phyloP scores from a whole-genome alignment of 129 eudicot genomes.

The Heracleum sosnowskyi region DNA sequence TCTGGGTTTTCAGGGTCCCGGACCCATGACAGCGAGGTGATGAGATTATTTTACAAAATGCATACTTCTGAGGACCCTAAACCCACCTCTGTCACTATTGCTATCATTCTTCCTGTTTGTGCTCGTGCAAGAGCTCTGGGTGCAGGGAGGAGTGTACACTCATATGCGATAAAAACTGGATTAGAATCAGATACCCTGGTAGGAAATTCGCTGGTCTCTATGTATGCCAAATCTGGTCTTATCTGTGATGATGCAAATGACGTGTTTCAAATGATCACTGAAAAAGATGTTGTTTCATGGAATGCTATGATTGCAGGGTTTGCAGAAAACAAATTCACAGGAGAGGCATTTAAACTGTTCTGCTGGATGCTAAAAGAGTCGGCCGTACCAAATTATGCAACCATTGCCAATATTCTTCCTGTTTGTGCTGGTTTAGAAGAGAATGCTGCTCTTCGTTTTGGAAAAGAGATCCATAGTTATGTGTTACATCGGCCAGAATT shows the following conservation, averaged over 20 bases:
- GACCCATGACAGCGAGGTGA: conserved; percentile 46
- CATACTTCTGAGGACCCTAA: conserved; percentile 21
- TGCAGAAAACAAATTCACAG: conserved; percentile 49
- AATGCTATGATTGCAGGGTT: conserved; percentile 82
- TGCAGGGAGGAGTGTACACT: conserved; percentile 61
- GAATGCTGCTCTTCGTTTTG: conserved; percentile 26
- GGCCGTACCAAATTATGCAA: conserved; percentile 59
- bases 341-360: conserved; percentile 54
- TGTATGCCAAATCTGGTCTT: conserved; percentile 73
- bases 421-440: conserved; percentile 40
- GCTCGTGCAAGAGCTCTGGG: conserved; percentile 38
- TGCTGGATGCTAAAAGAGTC: conserved; percentile 47
- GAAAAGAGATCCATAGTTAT: conserved; percentile 61
- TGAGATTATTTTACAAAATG: conserved; percentile 41
- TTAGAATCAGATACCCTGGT: conserved; percentile 56
- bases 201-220: conserved; percentile 69
- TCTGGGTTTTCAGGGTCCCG: conserved; percentile 65
- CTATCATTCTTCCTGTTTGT: conserved; percentile 69
- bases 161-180: conserved; percentile 52
- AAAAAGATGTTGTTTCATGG: conserved; percentile 81
- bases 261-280: conserved; percentile 44
- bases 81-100: conserved; percentile 56
- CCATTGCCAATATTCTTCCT: conserved; percentile 63
- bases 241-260: conserved; percentile 36
- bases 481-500: conserved; percentile 42